Conservation (phyloP, 2,329 filamentous ascomycete genomes). For the Karstenula rhodostoma region DNA sequence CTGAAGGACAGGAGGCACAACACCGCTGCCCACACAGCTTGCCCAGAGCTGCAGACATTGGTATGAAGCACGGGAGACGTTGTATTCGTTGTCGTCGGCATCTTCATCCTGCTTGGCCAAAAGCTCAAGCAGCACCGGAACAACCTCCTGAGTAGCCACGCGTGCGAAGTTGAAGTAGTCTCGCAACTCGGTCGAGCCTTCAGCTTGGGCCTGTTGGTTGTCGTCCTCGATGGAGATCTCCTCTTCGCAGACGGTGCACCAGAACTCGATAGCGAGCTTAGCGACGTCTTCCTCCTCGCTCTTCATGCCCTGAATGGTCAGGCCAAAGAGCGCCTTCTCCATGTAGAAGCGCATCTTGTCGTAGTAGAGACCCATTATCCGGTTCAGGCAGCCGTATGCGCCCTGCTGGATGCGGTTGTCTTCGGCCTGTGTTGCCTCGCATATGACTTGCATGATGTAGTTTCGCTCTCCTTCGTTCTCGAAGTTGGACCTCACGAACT, state of each 20-base stretch:
- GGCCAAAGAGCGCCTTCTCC: constrained; percentile 98
- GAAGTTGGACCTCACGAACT: constrained; percentile 98
- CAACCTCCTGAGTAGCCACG: constrained; percentile 91
- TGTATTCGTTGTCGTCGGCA: constrained; percentile 96
- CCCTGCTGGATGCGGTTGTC: constrained; percentile 94
- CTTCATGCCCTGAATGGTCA: constrained; percentile 99
- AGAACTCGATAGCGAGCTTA: constrained; percentile 98
- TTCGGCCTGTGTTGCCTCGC: constrained; percentile 94
- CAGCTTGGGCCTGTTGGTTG: constrained; percentile 76
- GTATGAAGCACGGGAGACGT: constrained; percentile 92
- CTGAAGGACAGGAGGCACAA: constrained; percentile 84
- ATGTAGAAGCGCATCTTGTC: constrained; percentile 99
- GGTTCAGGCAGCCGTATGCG: constrained; percentile 95
- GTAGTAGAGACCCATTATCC: constrained; percentile 98
- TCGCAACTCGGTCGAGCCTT: constrained; percentile 83
- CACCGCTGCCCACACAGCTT: constrained; percentile 83
- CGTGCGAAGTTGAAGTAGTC: constrained; percentile 96
- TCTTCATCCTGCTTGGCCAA: constrained; percentile 98
- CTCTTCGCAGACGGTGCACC: constrained; percentile 99
- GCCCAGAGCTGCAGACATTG: constrained; percentile 96
- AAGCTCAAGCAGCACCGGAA: constrained; percentile 86
- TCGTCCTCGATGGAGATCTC: constrained; percentile 98
- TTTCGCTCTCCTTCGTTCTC: constrained; percentile 99
- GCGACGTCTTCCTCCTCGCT: constrained; percentile 96
- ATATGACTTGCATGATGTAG: constrained; percentile 99